phyloP scores from a whole-genome alignment of 2,329 filamentous ascomycete genomes.

The Fusarium nelsonii region DNA sequence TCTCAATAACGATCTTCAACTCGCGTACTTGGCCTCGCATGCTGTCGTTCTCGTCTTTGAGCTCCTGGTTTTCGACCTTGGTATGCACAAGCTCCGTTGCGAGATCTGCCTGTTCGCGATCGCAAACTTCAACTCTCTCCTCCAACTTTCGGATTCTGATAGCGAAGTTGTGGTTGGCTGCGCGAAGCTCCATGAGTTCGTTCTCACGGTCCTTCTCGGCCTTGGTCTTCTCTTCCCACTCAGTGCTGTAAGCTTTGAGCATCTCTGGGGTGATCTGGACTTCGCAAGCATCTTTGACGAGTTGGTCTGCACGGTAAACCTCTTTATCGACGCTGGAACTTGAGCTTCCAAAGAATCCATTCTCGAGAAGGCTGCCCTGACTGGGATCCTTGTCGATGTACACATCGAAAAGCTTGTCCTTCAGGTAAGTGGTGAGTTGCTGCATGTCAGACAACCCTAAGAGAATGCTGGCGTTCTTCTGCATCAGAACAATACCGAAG shows the following conservation, averaged over 20 bases:
- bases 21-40: conserved; percentile 87
- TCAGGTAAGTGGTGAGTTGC: conserved; percentile 87
- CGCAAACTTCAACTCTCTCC: conserved; percentile 87
- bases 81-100: conserved; percentile 91
- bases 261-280: conserved; percentile 86
- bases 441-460: conserved; percentile 92
- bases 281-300: conserved; percentile 92
- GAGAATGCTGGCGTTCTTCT: conserved; percentile 85
- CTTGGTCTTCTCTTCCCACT: conserved; percentile 95
- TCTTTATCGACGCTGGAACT: conserved; percentile 93
- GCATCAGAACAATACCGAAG: conserved; percentile 96
- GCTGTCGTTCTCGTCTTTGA: conserved; percentile 90
- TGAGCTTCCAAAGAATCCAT: conserved; percentile 95
- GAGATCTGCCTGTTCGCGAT: conserved; percentile 89
- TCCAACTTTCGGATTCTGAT: conserved; percentile 86
- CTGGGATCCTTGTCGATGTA: conserved; percentile 97
- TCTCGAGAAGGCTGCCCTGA: conserved; percentile 92
- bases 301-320: conserved; percentile 91
- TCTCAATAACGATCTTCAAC: conserved; percentile 86
- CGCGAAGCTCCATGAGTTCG: conserved; percentile 80
- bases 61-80: conserved; percentile 92
- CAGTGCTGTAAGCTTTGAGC: conserved; percentile 81
- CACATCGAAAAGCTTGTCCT: conserved; percentile 94
- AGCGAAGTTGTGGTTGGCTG: conserved; percentile 75
- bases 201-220: conserved; percentile 83